Conservation (phyloP, 768 basidiomycete species). For the Lyophyllum shimeji region DNA sequence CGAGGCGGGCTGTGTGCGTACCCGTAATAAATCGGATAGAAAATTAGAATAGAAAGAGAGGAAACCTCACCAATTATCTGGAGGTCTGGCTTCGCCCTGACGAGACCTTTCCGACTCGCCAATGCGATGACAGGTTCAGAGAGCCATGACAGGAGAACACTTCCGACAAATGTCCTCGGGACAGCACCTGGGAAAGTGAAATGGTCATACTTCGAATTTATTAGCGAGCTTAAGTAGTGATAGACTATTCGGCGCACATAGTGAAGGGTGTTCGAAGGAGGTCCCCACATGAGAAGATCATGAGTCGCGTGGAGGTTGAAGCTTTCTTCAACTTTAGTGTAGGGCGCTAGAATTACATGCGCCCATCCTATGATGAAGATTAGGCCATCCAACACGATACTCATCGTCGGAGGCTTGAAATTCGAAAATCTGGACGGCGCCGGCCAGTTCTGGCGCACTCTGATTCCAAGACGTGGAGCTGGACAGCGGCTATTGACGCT, state of each 20-base stretch:
- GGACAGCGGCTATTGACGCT: background rate
- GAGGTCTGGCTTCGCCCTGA: slow-evolving; percentile 60
- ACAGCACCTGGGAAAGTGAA: slow-evolving; percentile 85
- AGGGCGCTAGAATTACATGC: slow-evolving; percentile 80
- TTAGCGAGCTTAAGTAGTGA: background rate
- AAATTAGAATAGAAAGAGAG: background rate
- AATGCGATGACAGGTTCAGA: slow-evolving; percentile 48
- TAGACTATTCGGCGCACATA: slow-evolving; percentile 42
- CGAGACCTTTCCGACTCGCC: slow-evolving; percentile 38
- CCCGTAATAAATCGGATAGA: background rate
- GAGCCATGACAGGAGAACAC: slow-evolving; percentile 63
- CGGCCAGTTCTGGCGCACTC: background rate
- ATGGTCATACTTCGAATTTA: slow-evolving; percentile 72
- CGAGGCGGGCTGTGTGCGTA: slow-evolving; percentile 60
- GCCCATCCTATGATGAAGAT: slow-evolving; percentile 52
- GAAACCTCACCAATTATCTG: slow-evolving; percentile 63
- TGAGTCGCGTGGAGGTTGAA: slow-evolving; percentile 93
- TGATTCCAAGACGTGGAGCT: no score
- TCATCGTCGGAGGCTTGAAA: slow-evolving; percentile 5
- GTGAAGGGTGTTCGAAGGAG: slow-evolving; percentile 36
- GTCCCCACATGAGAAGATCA: slow-evolving; percentile 82
- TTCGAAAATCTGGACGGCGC: background rate
- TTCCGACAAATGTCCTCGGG: slow-evolving; percentile 84
- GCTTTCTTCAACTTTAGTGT: slow-evolving; percentile 96
- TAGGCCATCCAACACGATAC: slow-evolving; percentile 43